Evolutionary conservation across 768 basidiomycete species (phyloP).

Genomic region (Boletus rubescentipes): DNA sequence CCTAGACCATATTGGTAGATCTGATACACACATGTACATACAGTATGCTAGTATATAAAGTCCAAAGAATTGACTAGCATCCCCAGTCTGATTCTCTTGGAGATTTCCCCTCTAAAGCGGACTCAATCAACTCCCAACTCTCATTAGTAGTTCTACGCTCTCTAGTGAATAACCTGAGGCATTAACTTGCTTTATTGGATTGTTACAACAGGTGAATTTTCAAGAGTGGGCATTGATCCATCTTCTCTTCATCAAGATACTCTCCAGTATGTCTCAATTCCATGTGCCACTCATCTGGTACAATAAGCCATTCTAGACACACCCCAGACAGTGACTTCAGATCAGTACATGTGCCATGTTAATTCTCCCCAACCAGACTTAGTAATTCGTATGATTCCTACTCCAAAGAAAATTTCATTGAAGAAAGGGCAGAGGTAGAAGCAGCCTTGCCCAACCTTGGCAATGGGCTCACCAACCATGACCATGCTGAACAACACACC

Average conservation of each 20-base stretch:
- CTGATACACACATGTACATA: no score
- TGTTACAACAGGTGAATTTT: no score
- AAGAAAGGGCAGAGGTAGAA: constrained; percentile 61
- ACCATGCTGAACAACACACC: constrained; percentile 65
- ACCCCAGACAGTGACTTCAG: constrained; percentile 50
- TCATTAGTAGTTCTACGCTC: no score
- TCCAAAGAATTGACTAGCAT: no score
- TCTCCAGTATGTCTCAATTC: constrained; percentile 49
- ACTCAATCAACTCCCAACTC: no score
- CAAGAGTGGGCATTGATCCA: no score
- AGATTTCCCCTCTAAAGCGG: no score
- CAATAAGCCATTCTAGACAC: constrained; percentile 35
- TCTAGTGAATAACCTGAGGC: no score
- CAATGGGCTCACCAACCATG: constrained; percentile 62
- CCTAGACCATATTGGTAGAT: no score
- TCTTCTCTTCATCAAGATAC: constrained; percentile 59
- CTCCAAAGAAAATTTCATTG: constrained; percentile 53
- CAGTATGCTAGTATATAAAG: no score
- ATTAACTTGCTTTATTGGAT: no score
- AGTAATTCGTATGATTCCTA: constrained; percentile 48
- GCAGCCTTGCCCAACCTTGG: constrained; percentile 65
- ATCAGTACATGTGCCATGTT: constrained; percentile 50
- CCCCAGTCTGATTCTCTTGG: no score
- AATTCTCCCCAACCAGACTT: constrained; percentile 51
- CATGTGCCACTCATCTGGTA: background rate